These are phyloP conservation scores for Trypanosoma melophagium DNA, from an alignment of 208 protist genomes.

Conservation along the genomic window DNA sequence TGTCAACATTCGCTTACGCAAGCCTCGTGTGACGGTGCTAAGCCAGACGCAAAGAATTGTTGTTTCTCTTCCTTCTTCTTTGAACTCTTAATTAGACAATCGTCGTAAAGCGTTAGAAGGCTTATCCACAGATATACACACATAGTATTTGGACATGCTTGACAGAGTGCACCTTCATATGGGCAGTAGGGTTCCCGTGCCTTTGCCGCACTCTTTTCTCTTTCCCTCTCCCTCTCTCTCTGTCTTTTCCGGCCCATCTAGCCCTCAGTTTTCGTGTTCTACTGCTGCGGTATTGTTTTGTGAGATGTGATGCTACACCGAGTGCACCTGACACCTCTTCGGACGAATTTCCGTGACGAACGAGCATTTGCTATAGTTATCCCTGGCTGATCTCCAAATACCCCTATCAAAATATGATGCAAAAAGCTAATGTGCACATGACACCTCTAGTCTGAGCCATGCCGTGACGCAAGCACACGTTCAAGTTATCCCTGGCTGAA, in stretches of 20 bases:
- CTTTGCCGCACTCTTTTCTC: background rate
- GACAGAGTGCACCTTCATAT: no score
- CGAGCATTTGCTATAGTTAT: slow-evolving; percentile 2
- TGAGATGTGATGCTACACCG: background rate
- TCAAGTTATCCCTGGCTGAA: slow-evolving; percentile 7
- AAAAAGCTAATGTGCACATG: slow-evolving; percentile 18
- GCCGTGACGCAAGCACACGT: background rate
- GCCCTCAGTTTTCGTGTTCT: background rate
- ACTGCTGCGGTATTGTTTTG: background rate
- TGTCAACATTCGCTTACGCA: no score
- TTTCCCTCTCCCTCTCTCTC: no score
- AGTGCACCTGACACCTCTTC: slow-evolving; percentile 5
- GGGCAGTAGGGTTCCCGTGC: background rate
- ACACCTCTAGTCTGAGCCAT: slow-evolving; percentile 23
- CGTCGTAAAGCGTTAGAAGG: no score
- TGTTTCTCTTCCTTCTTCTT: no score
- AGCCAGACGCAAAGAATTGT: no score
- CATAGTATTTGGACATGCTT: no score
- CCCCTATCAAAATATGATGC: slow-evolving; percentile 2
- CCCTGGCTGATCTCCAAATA: background rate
- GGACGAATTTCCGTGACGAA: background rate
- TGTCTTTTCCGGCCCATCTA: no score
- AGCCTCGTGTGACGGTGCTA: no score
- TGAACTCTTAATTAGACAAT: no score
- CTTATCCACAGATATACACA: no score